phyloP scores from a whole-genome alignment of 306 rosid species.

The Sophora flavescens region DNA sequence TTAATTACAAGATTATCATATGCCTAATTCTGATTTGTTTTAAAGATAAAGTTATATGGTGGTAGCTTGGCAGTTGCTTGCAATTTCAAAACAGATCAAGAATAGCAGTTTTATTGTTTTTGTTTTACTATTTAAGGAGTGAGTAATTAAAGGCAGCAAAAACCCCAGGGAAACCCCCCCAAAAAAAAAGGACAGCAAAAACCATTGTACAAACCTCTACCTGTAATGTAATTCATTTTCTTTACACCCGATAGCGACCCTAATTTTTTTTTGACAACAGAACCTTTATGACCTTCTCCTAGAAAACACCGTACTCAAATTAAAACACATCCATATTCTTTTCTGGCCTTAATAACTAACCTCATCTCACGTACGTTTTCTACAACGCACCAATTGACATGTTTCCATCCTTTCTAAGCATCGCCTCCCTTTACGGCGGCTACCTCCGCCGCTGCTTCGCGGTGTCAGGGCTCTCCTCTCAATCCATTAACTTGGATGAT shows the following conservation, averaged over 20 bases:
- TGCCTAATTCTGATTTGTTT: not conserved
- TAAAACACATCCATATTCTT: no score
- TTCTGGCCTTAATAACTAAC: conserved; percentile 17
- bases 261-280: not conserved
- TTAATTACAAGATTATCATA: not conserved
- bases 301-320: not conserved
- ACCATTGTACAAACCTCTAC: not conserved
- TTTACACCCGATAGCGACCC: not conserved
- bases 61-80: not conserved
- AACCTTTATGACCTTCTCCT: conserved; percentile 16
- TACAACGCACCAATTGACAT: conserved; percentile 37
- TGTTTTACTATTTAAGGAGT: no score
- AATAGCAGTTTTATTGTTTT: not conserved
- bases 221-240: not conserved
- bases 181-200: no score
- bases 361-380: not conserved
- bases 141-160: not conserved
- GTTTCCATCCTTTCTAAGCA: conserved; percentile 71
- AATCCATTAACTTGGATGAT: conserved; percentile 51
- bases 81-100: no score
- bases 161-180: no score
- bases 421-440: conserved; percentile 54
- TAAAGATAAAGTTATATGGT: not conserved
- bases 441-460: conserved; percentile 81
- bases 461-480: conserved; percentile 68